Evolutionary conservation across 768 basidiomycete species (phyloP).

Genomic region (Suillus subaureus): DNA sequence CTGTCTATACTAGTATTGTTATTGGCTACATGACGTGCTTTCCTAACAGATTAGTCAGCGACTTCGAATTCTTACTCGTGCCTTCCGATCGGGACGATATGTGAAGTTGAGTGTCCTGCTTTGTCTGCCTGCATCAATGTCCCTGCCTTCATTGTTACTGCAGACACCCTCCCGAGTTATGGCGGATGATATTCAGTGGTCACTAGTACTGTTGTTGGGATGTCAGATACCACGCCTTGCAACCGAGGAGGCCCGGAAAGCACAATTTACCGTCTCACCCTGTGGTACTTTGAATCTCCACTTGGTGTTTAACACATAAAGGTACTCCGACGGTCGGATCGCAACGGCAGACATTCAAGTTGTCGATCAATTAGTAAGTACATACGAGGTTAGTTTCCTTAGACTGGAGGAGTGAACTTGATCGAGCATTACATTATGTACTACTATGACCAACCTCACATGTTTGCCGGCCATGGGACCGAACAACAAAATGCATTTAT

Average conservation of each 20-base stretch:
- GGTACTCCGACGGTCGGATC: neutral
- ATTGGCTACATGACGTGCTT: too few relatives aligned
- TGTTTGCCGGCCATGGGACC: neutral
- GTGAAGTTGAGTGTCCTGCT: neutral
- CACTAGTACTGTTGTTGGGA: neutral
- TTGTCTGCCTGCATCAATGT: neutral
- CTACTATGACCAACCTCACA: neutral
- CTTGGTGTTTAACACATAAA: neutral
- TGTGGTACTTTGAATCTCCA: neutral
- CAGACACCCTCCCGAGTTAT: neutral
- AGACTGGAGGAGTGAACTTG: neutral
- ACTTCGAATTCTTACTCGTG: neutral
- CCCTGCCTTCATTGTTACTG: neutral
- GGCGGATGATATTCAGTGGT: neutral
- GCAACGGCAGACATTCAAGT: neutral
- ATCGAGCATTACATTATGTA: too few relatives aligned
- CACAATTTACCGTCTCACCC: neutral
- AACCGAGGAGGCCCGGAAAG: neutral
- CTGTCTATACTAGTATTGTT: too few relatives aligned
- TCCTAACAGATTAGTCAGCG: neutral
- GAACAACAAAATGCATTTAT: constrained; percentile 2
- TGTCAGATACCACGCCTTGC: too few relatives aligned
- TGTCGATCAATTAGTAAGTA: neutral
- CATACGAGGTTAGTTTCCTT: neutral
- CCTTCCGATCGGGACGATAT: neutral